phyloP scores from a whole-genome alignment of 2,329 filamentous ascomycete genomes.

The Microdochium paspali region DNA sequence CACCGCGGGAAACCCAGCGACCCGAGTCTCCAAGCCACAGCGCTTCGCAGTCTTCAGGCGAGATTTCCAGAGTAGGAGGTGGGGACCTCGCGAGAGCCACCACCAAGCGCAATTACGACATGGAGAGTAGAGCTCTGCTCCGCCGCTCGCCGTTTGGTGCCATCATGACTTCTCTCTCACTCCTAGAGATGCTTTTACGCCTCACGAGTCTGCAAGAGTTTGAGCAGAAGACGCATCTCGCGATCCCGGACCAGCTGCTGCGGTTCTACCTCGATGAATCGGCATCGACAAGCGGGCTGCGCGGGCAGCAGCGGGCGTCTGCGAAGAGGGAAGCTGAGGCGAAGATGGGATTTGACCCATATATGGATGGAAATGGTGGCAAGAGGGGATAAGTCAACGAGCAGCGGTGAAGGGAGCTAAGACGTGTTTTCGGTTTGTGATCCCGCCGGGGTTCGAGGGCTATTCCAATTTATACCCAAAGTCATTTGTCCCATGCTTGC shows the following conservation, averaged over 20 bases:
- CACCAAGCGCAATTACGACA: too few species aligned
- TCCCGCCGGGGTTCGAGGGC: too few species aligned
- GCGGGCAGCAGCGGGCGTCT: constrained; percentile 32
- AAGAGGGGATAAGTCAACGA: too few species aligned
- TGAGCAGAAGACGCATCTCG: constrained; percentile 80
- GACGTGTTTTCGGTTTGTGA: too few species aligned
- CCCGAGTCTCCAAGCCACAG: neutral
- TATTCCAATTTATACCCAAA: too few species aligned
- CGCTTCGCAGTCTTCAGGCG: neutral
- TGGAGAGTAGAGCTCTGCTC: constrained; percentile 19
- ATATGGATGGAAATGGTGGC: too few species aligned
- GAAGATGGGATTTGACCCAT: constrained; percentile 47
- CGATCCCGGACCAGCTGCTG: constrained; percentile 80
- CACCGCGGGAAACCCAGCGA: neutral
- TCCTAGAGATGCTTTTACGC: constrained; percentile 82
- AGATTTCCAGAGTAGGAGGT: too few species aligned
- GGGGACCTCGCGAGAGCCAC: too few species aligned
- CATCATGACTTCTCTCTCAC: constrained; percentile 53
- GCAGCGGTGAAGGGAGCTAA: too few species aligned
- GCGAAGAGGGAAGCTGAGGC: constrained; percentile 35
- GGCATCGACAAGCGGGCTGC: constrained; percentile 40
- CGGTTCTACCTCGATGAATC: constrained; percentile 70
- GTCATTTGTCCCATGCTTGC: too few species aligned
- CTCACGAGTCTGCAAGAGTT: constrained; percentile 85
- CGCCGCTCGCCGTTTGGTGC: constrained; percentile 38